Percentiles rank a stretch among this genome's conserved stretches.
phyloP scores from a whole-genome alignment of 2,329 filamentous ascomycete genomes.

The Anthostomella pinea region DNA sequence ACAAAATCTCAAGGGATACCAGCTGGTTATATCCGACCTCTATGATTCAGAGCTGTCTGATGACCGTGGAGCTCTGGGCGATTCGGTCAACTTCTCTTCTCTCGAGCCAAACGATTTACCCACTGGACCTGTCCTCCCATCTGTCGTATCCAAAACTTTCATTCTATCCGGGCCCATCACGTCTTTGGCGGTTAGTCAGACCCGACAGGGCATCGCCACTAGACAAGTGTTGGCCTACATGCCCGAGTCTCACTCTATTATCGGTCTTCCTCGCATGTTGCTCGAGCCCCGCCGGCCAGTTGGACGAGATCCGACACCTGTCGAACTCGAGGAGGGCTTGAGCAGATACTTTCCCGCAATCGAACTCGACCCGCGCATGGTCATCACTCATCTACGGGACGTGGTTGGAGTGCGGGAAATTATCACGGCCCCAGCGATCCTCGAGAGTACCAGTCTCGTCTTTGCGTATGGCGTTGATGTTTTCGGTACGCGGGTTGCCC shows the following conservation, averaged over 20 bases:
- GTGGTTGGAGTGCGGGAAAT: slow-evolving; percentile 73
- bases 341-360: slow-evolving; percentile 71
- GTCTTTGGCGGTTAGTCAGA: slow-evolving; percentile 80
- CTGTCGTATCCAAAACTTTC: slow-evolving; percentile 76
- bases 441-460: slow-evolving; percentile 90
- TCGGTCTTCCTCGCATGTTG: slow-evolving; percentile 73
- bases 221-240: slow-evolving; percentile 79
- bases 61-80: slow-evolving; percentile 75
- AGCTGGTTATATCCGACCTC: slow-evolving; percentile 81
- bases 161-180: slow-evolving; percentile 77
- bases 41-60: slow-evolving; percentile 84
- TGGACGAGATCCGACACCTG: slow-evolving; percentile 75
- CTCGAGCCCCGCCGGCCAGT: slow-evolving; percentile 86
- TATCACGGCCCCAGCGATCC: slow-evolving; percentile 69
- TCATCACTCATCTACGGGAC: slow-evolving; percentile 79
- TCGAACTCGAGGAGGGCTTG: slow-evolving; percentile 81
- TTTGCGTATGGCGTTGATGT: slow-evolving; percentile 87
- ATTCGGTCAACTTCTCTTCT: slow-evolving; percentile 72
- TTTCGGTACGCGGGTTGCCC: slow-evolving; percentile 82
- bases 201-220: slow-evolving; percentile 85
- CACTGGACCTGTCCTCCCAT: slow-evolving; percentile 60
- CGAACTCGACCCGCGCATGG: slow-evolving; percentile 78
- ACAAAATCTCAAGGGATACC: slow-evolving; percentile 74
- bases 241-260: slow-evolving; percentile 68
- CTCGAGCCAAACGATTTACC: slow-evolving; percentile 61